phyloP scores from a whole-genome alignment of 192 early-diverging fungal species.

The Rhizoclosmatium sp. region DNA sequence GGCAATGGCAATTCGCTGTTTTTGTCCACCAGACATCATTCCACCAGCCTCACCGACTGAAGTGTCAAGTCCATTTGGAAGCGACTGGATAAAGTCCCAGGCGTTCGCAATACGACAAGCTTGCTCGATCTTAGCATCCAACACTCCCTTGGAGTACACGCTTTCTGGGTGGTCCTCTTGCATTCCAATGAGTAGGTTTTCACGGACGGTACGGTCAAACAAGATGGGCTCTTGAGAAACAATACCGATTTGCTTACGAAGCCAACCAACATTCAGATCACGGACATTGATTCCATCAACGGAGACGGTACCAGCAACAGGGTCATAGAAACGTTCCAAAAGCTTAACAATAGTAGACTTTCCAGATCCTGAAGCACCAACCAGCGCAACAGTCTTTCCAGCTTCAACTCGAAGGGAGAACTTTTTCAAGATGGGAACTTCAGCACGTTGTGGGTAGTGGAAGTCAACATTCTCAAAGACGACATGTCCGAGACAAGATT shows the following conservation, averaged over 20 bases:
- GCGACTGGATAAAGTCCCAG: slow-evolving; percentile 82
- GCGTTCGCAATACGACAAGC: slow-evolving; percentile 70
- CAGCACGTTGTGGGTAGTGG: slow-evolving; percentile 68
- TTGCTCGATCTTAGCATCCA: slow-evolving; percentile 47
- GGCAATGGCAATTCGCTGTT: slow-evolving; percentile 96
- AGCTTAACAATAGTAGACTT: slow-evolving; percentile 77
- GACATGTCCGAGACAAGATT: slow-evolving; percentile 48
- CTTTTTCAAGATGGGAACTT: slow-evolving; percentile 65
- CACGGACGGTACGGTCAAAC: slow-evolving; percentile 74
- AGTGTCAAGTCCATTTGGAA: slow-evolving; percentile 86
- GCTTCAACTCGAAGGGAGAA: slow-evolving; percentile 63
- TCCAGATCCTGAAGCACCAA: slow-evolving; percentile 81
- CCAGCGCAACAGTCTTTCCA: slow-evolving; percentile 85
- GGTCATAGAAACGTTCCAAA: slow-evolving; percentile 58
- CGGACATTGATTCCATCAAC: slow-evolving; percentile 83
- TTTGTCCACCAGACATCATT: slow-evolving; percentile 87
- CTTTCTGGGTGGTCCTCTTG: slow-evolving; percentile 75
- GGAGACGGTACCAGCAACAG: slow-evolving; percentile 62
- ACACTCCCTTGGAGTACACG: slow-evolving; percentile 48
- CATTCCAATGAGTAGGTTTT: slow-evolving; percentile 78
- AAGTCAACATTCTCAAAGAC: slow-evolving; percentile 58
- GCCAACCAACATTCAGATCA: slow-evolving; percentile 80
- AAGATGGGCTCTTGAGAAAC: slow-evolving; percentile 93
- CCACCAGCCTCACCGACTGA: slow-evolving; percentile 75
- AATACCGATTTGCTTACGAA: slow-evolving; percentile 87